phyloP scores from a whole-genome alignment of 2,329 filamentous ascomycete genomes.

The Harringtonia lauricola region DNA sequence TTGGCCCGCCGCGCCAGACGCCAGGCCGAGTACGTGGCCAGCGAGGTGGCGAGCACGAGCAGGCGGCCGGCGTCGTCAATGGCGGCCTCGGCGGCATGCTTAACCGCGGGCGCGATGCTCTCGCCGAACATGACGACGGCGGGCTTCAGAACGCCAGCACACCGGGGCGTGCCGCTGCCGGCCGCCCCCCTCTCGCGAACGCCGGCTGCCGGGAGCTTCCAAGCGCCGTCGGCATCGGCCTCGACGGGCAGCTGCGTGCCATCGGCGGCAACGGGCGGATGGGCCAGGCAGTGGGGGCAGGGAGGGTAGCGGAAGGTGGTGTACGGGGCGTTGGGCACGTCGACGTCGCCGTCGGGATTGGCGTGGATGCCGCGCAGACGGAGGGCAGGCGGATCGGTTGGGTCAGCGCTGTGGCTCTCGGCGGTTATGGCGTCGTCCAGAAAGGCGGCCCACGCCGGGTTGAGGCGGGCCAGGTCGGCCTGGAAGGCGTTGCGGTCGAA shows the following conservation, averaged over 20 bases:
- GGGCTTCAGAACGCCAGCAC: conserved; percentile 78
- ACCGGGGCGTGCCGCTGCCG: conserved; percentile 15
- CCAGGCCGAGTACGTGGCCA: conserved; percentile 95
- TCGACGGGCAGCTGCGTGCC: conserved; percentile 46
- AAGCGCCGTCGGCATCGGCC: conserved; percentile 72
- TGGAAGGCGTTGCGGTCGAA: conserved; percentile 68
- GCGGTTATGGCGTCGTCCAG: conserved; percentile 58
- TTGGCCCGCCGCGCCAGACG: conserved; percentile 73
- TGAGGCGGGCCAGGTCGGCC: conserved; percentile 60
- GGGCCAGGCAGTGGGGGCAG: conserved; percentile 66
- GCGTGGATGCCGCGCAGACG: conserved; percentile 52
- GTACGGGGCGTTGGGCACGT: conserved; percentile 78
- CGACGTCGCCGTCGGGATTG: conserved; percentile 92
- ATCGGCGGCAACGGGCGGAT: conserved; percentile 45
- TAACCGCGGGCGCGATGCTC: conserved; percentile 60
- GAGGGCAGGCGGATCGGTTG: conserved; percentile 17
- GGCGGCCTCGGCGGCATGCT: conserved; percentile 64
- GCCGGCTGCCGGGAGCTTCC: conserved; percentile 31
- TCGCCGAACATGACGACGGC: conserved; percentile 96
- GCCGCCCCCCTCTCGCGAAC: neutral
- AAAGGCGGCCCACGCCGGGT: conserved; percentile 77
- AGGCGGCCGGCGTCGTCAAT: conserved; percentile 67
- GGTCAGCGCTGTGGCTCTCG: conserved; percentile 66
- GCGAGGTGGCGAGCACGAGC: conserved; percentile 74
- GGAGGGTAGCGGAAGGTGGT: conserved; percentile 84